phyloP scores from a whole-genome alignment of 495 filamentous ascomycete species.

The Aspergillus asperescens region DNA sequence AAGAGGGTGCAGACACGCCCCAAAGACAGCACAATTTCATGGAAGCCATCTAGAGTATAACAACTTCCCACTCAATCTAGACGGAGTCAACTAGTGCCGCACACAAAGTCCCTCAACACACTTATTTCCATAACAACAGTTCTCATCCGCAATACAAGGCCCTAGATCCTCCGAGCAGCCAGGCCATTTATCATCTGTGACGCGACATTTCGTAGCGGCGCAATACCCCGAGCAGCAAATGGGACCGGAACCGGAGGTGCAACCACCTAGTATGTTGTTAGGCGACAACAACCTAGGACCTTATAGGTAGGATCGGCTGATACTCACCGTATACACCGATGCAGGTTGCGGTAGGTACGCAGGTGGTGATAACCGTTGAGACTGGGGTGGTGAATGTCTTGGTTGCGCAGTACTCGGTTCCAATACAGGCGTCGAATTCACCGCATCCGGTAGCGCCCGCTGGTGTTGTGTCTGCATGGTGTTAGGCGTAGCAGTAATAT shows the following conservation, averaged over 20 bases:
- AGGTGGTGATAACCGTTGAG: constrained; percentile 31
- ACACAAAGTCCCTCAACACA: constrained; percentile 24
- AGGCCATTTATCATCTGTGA: constrained; percentile 25
- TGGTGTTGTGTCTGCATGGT: constrained; percentile 6
- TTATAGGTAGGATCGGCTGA: not conserved
- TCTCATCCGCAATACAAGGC: constrained; percentile 19
- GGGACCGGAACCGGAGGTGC: constrained; percentile 16
- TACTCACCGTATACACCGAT: constrained; percentile 29
- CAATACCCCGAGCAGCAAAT: constrained; percentile 29
- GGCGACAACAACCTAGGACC: not conserved
- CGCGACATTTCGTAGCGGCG: constrained; percentile 26
- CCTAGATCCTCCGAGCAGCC: constrained; percentile 25
- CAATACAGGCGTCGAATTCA: constrained; percentile 24
- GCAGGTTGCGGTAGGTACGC: constrained; percentile 31
- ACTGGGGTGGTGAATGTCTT: constrained; percentile 24
- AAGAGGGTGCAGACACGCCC: no score
- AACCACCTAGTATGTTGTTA: constrained; percentile 4
- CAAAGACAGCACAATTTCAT: no score
- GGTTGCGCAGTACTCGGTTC: constrained; percentile 30
- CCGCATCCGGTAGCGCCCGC: constrained; percentile 16
- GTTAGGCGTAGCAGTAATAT: not conserved
- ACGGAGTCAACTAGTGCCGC: not conserved
- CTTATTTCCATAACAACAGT: constrained; percentile 26
- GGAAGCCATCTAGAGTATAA: no score
- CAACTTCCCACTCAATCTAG: no score